These are phyloP conservation scores for Barbatosphaeria neglecta DNA, from an alignment of 495 filamentous ascomycete species.

Conservation along the genomic window DNA sequence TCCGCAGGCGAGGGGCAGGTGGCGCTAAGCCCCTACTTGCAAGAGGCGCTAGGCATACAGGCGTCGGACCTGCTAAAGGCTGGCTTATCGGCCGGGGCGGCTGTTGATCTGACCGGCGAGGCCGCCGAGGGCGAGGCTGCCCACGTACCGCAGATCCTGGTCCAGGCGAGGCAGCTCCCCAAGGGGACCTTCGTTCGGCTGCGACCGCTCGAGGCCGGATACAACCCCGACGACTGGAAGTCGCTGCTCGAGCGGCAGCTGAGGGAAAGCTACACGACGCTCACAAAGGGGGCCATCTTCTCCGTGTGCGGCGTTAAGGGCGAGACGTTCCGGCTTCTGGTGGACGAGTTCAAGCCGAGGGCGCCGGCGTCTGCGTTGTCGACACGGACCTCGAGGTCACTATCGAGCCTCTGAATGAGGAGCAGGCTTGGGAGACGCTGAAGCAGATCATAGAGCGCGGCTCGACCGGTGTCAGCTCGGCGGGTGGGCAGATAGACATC, in stretches of 20 bases:
- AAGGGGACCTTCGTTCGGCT: conserved; percentile 87
- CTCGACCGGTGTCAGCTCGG: conserved; percentile 56
- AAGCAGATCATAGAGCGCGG: conserved; percentile 59
- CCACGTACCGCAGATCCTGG: conserved; percentile 44
- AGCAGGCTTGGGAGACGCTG: conserved; percentile 85
- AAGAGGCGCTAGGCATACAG: conserved; percentile 59
- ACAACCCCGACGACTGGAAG: conserved; percentile 96
- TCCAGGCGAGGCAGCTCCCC: conserved; percentile 76
- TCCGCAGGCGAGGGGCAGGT: conserved; percentile 80
- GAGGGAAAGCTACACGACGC: conserved; percentile 77
- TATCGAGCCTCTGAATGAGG: conserved; percentile 90
- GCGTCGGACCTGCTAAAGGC: conserved; percentile 9
- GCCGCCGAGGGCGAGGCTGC: conserved; percentile 8
- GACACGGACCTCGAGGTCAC: conserved; percentile 94
- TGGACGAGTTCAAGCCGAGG: conserved; percentile 82
- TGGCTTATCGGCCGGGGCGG: background rate
- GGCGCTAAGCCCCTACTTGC: conserved; percentile 61
- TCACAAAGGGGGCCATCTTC: conserved; percentile 74
- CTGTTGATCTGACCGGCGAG: conserved; percentile 18
- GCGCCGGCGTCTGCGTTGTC: conserved; percentile 83
- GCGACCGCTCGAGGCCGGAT: conserved; percentile 88
- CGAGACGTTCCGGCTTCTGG: conserved; percentile 70
- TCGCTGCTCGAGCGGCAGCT: conserved; percentile 80
- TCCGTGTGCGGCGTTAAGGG: conserved; percentile 57
- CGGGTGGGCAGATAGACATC: conserved; percentile 55